Percentiles rank a stretch among this genome's conserved stretches.
phyloP scores from a whole-genome alignment of 1,284 basidiomycete species.

The Cryptococcus hybrid region DNA sequence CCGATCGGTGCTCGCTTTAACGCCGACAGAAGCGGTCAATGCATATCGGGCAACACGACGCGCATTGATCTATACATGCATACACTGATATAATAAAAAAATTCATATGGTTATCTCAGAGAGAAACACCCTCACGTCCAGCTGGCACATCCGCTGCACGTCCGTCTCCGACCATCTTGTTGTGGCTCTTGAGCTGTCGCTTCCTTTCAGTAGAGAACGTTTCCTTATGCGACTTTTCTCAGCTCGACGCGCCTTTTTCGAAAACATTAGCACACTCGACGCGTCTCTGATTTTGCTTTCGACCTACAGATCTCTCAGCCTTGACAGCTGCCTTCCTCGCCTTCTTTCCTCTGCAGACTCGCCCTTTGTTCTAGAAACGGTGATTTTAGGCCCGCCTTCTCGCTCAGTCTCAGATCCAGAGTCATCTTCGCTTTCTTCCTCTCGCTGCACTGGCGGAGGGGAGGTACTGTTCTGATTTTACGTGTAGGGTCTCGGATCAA shows the following conservation, averaged over 20 bases:
- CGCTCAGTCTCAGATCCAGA: slow-evolving; percentile 45
- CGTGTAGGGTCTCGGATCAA: slow-evolving; percentile 65
- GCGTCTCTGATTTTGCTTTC: neutral
- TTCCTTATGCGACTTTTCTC: slow-evolving; percentile 80
- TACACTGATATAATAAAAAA: neutral
- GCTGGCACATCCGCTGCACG: slow-evolving; percentile 46
- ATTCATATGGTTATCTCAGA: slow-evolving; percentile 18
- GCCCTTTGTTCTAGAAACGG: slow-evolving; percentile 64
- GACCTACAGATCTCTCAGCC: slow-evolving; percentile 63
- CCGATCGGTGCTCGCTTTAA: slow-evolving; percentile 5
- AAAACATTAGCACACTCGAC: slow-evolving; percentile 48
- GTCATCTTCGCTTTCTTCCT: slow-evolving; percentile 48
- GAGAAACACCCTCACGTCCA: slow-evolving; percentile 34
- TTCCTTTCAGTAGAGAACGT: slow-evolving; percentile 72
- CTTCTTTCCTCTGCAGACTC: slow-evolving; percentile 87
- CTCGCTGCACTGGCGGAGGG: neutral
- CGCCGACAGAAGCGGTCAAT: slow-evolving; percentile 10
- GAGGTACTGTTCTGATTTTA: slow-evolving; percentile 27
- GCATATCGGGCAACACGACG: neutral
- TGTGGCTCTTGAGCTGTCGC: slow-evolving; percentile 60
- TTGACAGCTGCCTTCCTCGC: slow-evolving; percentile 86
- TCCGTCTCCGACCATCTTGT: slow-evolving; percentile 46
- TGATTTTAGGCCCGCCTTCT: slow-evolving; percentile 35
- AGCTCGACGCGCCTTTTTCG: slow-evolving; percentile 61
- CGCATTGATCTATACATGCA: slow-evolving; percentile 4